Base-by-base conservation (phyloP, 768 basidiomycete genomes). In the Multifurca ochricompacta region DNA sequence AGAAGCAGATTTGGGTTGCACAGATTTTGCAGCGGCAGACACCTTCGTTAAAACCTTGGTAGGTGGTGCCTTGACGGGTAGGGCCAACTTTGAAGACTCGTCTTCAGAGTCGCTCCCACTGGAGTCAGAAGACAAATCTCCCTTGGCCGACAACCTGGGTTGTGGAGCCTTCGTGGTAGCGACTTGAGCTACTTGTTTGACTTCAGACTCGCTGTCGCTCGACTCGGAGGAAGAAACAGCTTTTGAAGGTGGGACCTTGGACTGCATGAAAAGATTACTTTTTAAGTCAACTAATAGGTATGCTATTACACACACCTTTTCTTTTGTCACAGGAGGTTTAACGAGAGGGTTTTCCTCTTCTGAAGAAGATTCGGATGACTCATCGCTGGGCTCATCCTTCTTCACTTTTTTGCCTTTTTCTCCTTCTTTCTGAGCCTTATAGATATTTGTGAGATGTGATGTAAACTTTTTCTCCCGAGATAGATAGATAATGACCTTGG, bases 271-370 rank as follows among this genome's bases (percentile, higher is more conserved):
- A 35, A 19, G 23, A 21, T 18, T 51, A 2, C 45, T 21, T 31
- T 30, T n/a, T 16, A 28, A 27, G 19, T 51, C n/a, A n/a, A 16
- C 2, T 16, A 6, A 50, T 30, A 35, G 14, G 36, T 21, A 30
- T 19, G 16, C 3, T 16, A 30, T 39, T 23, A 23, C 23, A 51
- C 49, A 7, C 25, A 56, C 55, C 16, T 56, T 56, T 13, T 43
- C 55, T 35, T 51, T 56, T 27, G 36, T 45, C 32, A 51, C 35
- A 2, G 35, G 11, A 23, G 18, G 36, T n/a, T 35, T 51, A 31
- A 67, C 67, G 55, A 71, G 69, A n/a, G 69, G 67, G 53, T 71
- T 71, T 65, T 74, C 72, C 43, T 72, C 70, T 35, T 69, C 59
- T 36, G 67, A 67, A 13, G 68, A 69, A 13, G 67, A 67, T 42